These are phyloP conservation scores for Cryptococcus sp. DNA, from an alignment of 1,284 basidiomycete genomes.

Conservation along the genomic window DNA sequence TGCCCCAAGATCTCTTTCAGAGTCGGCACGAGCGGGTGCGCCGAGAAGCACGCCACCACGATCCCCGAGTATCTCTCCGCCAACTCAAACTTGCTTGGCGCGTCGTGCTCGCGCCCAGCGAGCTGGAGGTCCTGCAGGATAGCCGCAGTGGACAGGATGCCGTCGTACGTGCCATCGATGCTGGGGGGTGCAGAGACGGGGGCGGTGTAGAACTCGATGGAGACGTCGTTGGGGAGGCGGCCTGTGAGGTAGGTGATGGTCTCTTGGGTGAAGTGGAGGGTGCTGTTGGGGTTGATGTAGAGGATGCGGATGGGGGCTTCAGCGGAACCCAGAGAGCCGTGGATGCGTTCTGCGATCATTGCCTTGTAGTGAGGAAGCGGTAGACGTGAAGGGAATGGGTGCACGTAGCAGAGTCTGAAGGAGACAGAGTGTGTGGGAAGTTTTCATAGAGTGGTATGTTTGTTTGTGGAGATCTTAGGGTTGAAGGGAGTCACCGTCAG, in stretches of 20 bases:
- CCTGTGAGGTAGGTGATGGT: conserved; percentile 1
- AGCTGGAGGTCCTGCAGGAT: conserved; percentile 8
- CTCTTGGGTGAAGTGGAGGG: conserved; percentile 16
- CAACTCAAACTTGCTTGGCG: not conserved
- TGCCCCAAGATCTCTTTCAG: conserved; percentile 3
- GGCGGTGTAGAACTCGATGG: conserved; percentile 14
- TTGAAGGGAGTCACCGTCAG: not conserved
- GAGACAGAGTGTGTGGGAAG: not conserved
- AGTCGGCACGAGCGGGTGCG: conserved; percentile 14
- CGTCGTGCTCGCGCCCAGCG: not conserved
- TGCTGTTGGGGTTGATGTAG: conserved; percentile 20
- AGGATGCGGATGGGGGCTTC: conserved; percentile 11
- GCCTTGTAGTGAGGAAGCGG: not conserved
- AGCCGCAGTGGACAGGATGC: conserved; percentile 10
- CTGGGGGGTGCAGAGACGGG: conserved; percentile 2
- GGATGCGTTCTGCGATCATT: conserved; percentile 1
- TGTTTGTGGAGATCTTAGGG: not conserved
- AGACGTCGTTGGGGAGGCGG: conserved; percentile 4
- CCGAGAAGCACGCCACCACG: conserved; percentile 16
- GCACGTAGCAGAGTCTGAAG: not conserved
- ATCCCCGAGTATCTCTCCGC: conserved; percentile 9
- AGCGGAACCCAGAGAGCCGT: conserved; percentile 7
- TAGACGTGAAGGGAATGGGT: not conserved
- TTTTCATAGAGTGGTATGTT: not conserved
- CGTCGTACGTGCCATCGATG: conserved; percentile 16